These are phyloP conservation scores for Penicillium chermesinum DNA, from an alignment of 495 filamentous ascomycete species.

Conservation along the genomic window DNA sequence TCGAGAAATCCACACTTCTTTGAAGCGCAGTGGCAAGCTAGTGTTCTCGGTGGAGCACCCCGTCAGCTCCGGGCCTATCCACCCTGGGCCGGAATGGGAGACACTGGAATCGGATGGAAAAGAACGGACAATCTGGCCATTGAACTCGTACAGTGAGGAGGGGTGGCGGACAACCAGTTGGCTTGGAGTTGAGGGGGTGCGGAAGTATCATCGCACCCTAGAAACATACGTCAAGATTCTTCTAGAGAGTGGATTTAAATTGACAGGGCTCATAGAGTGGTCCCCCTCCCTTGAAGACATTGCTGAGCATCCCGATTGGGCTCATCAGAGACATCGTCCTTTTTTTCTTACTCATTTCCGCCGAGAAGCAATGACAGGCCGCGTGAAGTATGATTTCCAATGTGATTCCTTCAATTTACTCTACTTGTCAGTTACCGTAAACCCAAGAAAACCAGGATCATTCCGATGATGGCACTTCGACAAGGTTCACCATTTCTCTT, in stretches of 20 bases:
- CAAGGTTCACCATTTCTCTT: too few relatives aligned
- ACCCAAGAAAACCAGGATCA: too few relatives aligned
- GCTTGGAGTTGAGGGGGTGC: conserved; percentile 18
- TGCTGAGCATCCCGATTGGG: conserved; percentile 12
- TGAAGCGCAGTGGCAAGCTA: conserved; percentile 8
- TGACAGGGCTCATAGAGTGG: conserved; percentile 22
- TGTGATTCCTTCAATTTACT: too few relatives aligned
- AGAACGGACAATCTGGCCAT: conserved; percentile 13
- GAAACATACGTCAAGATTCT: conserved; percentile 19
- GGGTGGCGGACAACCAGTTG: conserved; percentile 17
- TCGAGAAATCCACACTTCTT: conserved; percentile 7
- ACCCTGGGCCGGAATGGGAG: conserved; percentile 10
- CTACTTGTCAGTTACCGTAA: too few relatives aligned
- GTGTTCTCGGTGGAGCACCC: conserved; percentile 25
- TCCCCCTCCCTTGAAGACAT: conserved; percentile 12
- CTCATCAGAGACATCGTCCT: conserved; percentile 17
- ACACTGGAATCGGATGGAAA: background rate
- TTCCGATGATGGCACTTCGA: too few relatives aligned
- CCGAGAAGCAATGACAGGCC: conserved; percentile 1
- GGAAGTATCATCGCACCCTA: conserved; percentile 24
- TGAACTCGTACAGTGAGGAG: conserved; percentile 21
- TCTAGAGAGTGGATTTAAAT: conserved; percentile 16
- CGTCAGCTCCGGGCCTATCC: conserved; percentile 15
- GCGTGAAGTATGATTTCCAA: too few relatives aligned
- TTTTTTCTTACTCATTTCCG: conserved; percentile 19